Evolutionary conservation across 192 early-diverging fungal species (phyloP), one percentile per base, ranked within the genome.

Genomic region (Powellomyces hirtus): DNA sequence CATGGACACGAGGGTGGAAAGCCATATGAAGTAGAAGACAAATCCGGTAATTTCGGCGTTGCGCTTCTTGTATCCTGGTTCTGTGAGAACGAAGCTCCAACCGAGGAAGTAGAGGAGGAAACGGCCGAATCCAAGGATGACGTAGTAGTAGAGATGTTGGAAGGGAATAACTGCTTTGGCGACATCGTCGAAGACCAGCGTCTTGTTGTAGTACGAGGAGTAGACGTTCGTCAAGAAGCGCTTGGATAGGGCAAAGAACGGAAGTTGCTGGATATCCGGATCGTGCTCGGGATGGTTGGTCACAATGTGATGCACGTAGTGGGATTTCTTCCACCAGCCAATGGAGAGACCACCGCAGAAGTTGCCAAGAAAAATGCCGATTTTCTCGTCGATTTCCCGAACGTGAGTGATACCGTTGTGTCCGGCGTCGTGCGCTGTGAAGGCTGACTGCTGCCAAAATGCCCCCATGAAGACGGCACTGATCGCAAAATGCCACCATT

Each of bases 301-400:
- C 50, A 95, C 84, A 46, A 96, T 92, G 79, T 98, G 96, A 79
- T 98, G 96, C 38, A 96, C 91, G 77, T 98, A 91, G 79, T 98
- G 96, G 75, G 84, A 92, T 62, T 90, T 88, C 73, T 98, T 98
- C 96, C 96, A 98, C 94, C 96, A 98, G 22, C 92, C 96, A 29
- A 96, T 78, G 58, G 87, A 89, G 29, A 98, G 86, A 20, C 96
- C 96, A 63, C 94, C 94, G 46, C 90, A 69, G 62, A 91, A 86
- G 66, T 93, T 81, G 0, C 86, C 93, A 37, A 96, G 77, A 35
- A 88, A 77, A 40, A 94, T 89, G 37, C 96, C 94, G 66, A 96
- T 86, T 30, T 84, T 72, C 75, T 85, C 84, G 73, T 98, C 96
- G 26, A 89, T 80, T 26, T 79, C 64, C 51, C 81, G 76, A 55